Conservation (phyloP, 805 yeast species). For the Myxozyma mucilagina region DNA sequence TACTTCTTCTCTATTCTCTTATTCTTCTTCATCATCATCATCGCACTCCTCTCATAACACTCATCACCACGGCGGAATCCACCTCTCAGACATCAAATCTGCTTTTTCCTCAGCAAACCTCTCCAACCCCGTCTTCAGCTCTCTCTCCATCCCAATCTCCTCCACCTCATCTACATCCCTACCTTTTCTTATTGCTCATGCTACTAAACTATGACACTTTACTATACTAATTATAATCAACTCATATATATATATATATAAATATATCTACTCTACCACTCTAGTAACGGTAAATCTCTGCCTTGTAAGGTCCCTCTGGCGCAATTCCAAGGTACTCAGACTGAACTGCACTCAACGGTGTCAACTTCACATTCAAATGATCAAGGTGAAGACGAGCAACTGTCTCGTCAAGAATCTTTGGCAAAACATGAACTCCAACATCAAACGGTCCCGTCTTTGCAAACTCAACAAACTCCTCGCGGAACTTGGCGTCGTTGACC, state of each 20-base stretch:
- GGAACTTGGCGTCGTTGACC: slow-evolving; percentile 77
- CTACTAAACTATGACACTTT: too few species aligned
- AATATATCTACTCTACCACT: slow-evolving; percentile 9
- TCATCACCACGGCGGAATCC: slow-evolving; percentile 13
- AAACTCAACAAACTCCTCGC: slow-evolving; percentile 80
- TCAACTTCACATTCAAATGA: slow-evolving; percentile 88
- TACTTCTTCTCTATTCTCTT: slow-evolving; percentile 10
- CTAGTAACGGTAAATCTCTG: slow-evolving; percentile 97
- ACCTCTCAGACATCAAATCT: neutral
- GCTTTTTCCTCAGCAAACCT: slow-evolving; percentile 13
- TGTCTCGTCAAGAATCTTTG: slow-evolving; percentile 97
- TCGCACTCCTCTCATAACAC: neutral
- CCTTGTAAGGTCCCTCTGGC: slow-evolving; percentile 93
- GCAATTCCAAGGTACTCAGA: slow-evolving; percentile 93
- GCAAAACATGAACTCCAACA: slow-evolving; percentile 91
- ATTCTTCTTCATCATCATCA: neutral
- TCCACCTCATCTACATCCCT: too few species aligned
- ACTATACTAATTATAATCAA: too few species aligned
- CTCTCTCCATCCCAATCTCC: too few species aligned
- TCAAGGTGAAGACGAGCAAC: slow-evolving; percentile 96
- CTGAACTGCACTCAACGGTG: slow-evolving; percentile 74
- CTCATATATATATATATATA: too few species aligned
- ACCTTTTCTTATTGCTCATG: too few species aligned
- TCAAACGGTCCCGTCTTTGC: slow-evolving; percentile 88
- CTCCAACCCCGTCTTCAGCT: neutral